Evolutionary conservation across 2,329 filamentous ascomycete genomes (phyloP).

Genomic region (Sclerotinia trifoliorum): DNA sequence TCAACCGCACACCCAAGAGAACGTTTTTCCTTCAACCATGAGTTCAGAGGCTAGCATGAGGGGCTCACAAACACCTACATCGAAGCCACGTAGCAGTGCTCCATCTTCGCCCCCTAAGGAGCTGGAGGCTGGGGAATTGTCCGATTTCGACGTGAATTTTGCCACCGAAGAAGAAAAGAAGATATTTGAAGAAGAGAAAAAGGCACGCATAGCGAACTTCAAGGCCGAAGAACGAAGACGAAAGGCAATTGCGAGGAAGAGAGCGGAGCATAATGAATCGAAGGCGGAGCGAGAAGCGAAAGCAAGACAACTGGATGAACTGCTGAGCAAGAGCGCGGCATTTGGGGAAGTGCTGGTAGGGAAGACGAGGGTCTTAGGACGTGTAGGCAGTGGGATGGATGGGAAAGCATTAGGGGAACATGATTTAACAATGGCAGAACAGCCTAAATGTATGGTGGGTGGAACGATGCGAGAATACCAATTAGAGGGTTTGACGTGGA

Average conservation of each 20-base stretch:
- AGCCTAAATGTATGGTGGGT: constrained; percentile 80
- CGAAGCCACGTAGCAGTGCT: constrained; percentile 31
- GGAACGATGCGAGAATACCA: constrained; percentile 95
- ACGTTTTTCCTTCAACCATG: constrained; percentile 11
- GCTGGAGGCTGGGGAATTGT: constrained; percentile 12
- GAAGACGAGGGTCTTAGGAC: constrained; percentile 61
- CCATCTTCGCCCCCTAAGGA: constrained; percentile 34
- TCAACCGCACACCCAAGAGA: background rate
- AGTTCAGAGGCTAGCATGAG: constrained; percentile 24
- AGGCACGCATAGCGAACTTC: constrained; percentile 49
- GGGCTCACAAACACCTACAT: constrained; percentile 28
- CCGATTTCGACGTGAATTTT: constrained; percentile 29
- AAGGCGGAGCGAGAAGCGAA: constrained; percentile 57
- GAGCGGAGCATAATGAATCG: constrained; percentile 46
- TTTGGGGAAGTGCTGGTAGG: constrained; percentile 63
- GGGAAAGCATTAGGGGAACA: constrained; percentile 61
- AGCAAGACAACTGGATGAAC: constrained; percentile 57
- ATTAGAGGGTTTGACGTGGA: constrained; percentile 90
- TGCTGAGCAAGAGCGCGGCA: constrained; percentile 58
- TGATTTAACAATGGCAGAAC: constrained; percentile 75
- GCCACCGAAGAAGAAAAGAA: constrained; percentile 36
- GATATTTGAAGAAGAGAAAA: constrained; percentile 46
- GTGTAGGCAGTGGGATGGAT: constrained; percentile 60
- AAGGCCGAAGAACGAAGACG: constrained; percentile 42
- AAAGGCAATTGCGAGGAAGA: constrained; percentile 44